These are phyloP conservation scores for Grigorovia jiainica DNA, from an alignment of 805 yeast species.

Conservation along the genomic window DNA sequence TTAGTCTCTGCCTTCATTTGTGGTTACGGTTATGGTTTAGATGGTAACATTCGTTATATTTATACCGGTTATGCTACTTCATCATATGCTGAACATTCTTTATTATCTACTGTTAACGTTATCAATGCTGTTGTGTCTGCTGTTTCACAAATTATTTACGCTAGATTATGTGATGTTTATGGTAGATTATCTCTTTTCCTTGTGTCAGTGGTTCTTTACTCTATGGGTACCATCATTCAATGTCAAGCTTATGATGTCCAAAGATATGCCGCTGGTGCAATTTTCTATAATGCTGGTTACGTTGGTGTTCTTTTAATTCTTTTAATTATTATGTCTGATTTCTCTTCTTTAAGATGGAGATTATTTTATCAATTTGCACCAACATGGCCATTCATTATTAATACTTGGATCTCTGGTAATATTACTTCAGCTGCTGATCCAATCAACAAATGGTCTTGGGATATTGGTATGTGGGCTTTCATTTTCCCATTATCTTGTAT, in stretches of 20 bases:
- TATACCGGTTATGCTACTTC: constrained; percentile 43
- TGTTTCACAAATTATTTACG: constrained; percentile 47
- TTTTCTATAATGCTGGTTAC: constrained; percentile 42
- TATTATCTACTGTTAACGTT: constrained; percentile 42
- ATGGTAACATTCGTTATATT: constrained; percentile 38
- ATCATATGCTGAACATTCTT: constrained; percentile 40
- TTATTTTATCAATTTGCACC: constrained; percentile 55
- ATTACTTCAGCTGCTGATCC: constrained; percentile 34
- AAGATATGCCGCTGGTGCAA: constrained; percentile 48
- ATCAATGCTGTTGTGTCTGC: constrained; percentile 47
- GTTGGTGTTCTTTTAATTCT: constrained; percentile 52
- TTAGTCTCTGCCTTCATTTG: constrained; percentile 39
- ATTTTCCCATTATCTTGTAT: constrained; percentile 56
- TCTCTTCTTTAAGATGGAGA: constrained; percentile 64
- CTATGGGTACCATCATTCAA: constrained; percentile 48
- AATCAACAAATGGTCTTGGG: constrained; percentile 51
- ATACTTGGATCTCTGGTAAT: constrained; percentile 69
- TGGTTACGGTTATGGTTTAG: constrained; percentile 48
- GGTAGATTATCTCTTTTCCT: constrained; percentile 44
- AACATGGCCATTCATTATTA: constrained; percentile 63
- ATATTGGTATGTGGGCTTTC: constrained; percentile 73
- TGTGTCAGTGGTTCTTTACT: constrained; percentile 40
- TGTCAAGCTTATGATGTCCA: constrained; percentile 45
- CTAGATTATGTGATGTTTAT: constrained; percentile 46
- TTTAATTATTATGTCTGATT: constrained; percentile 53